A percentile compares a stretch with the other conserved stretches of the same genome.
phyloP scores from a whole-genome alignment of 805 yeast species.

The Yarrowia alimentaria region DNA sequence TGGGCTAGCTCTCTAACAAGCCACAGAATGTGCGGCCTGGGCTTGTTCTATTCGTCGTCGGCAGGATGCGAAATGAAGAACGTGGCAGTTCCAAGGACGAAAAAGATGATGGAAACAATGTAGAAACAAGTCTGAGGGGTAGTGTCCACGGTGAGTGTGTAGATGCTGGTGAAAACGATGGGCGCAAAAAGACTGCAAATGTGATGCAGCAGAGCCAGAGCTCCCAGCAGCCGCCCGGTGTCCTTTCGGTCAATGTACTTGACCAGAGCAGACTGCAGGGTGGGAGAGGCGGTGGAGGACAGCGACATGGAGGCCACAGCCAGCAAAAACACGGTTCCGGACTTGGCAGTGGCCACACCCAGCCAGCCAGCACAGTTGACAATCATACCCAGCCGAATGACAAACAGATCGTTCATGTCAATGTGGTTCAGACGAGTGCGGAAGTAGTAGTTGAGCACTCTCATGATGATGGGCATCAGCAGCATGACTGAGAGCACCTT shows the following conservation, averaged over 20 bases:
- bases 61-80: conserved; percentile 5
- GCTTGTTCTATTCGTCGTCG: neutral
- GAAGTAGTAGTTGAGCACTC: neutral
- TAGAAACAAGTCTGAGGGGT: conserved; percentile 32
- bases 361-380: conserved; percentile 30
- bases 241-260: conserved; percentile 33
- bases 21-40: neutral
- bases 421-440: conserved; percentile 25
- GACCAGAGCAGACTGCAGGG: conserved; percentile 33
- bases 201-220: conserved; percentile 32
- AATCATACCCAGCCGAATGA: conserved; percentile 32
- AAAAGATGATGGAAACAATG: conserved; percentile 29
- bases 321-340: conserved; percentile 28
- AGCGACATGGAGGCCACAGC: conserved; percentile 31
- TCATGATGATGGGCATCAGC: conserved; percentile 15
- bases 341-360: conserved; percentile 32
- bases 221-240: conserved; percentile 37
- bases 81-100: neutral
- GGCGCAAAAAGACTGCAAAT: conserved; percentile 28
- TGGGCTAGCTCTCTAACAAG: no score
- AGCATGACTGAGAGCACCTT: conserved; percentile 32
- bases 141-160: conserved; percentile 30
- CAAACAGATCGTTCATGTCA: conserved; percentile 32
- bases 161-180: conserved; percentile 33
- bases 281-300: conserved; percentile 33